Conservation (phyloP, 208 protist genomes). For the Naegleria gruberi region DNA sequence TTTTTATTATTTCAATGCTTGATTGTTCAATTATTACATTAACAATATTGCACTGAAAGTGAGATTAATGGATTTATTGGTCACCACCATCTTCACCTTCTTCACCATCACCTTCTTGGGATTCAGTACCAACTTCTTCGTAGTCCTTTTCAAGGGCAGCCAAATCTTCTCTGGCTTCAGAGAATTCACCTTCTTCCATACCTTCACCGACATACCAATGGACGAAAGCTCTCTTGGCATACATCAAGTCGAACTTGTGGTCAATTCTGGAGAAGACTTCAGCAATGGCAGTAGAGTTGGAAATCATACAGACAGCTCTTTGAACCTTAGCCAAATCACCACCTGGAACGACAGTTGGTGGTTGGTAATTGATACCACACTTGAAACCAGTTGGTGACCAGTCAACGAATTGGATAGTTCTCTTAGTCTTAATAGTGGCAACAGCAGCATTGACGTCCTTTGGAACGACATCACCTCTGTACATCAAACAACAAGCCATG, state of each 20-base stretch:
- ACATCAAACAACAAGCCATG: constrained; percentile 85
- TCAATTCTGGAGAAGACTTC: constrained; percentile 81
- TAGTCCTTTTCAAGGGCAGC: constrained; percentile 86
- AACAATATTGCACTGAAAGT: too few species aligned
- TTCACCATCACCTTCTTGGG: not conserved
- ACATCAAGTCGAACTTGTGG: constrained; percentile 91
- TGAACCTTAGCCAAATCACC: constrained; percentile 82
- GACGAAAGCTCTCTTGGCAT: constrained; percentile 84
- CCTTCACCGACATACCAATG: constrained; percentile 92
- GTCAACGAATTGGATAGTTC: constrained; percentile 83
- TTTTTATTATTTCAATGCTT: too few species aligned
- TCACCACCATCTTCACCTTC: constrained; percentile 41
- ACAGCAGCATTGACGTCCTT: constrained; percentile 81
- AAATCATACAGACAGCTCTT: constrained; percentile 87
- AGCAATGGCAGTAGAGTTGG: constrained; percentile 81
- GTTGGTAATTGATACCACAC: constrained; percentile 95
- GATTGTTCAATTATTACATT: too few species aligned
- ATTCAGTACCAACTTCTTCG: constrained; percentile 72
- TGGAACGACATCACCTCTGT: constrained; percentile 83
- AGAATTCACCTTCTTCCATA: constrained; percentile 90
- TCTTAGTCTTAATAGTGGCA: constrained; percentile 76
- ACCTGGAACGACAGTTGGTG: constrained; percentile 76
- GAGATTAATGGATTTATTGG: not conserved
- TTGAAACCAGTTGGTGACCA: constrained; percentile 95
- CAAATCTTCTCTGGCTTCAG: constrained; percentile 83